Conservation (phyloP, 139 green algal genomes). For the Tetraselmis chui region DNA sequence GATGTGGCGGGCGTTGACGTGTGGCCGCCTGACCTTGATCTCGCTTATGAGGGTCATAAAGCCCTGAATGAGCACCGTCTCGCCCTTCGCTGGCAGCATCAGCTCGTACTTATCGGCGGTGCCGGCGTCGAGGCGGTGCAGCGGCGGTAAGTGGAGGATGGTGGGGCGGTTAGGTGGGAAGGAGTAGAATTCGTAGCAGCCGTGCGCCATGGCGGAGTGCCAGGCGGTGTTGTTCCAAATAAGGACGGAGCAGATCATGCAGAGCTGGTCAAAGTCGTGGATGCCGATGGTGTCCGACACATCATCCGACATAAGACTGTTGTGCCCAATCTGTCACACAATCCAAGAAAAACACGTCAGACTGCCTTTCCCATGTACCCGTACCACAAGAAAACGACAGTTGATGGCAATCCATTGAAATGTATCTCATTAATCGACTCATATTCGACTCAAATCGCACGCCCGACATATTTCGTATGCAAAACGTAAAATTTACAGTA, state of each 20-base stretch:
- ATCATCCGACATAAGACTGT: not conserved
- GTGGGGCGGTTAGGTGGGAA: not conserved
- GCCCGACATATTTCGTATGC: too few species aligned
- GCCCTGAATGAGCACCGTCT: not conserved
- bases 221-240: not conserved
- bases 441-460: too few species aligned
- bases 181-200: not conserved
- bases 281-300: not conserved
- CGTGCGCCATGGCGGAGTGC: not conserved
- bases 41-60: not conserved
- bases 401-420: too few species aligned
- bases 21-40: too few species aligned
- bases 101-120: not conserved
- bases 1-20: too few species aligned
- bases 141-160: not conserved
- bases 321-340: not conserved
- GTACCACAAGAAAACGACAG: too few species aligned
- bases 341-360: not conserved
- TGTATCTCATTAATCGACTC: too few species aligned
- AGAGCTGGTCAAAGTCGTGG: not conserved
- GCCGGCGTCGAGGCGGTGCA: not conserved
- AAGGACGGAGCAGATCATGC: not conserved
- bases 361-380: too few species aligned
- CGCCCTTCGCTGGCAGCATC: slow-evolving; percentile 1
- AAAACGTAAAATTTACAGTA: too few species aligned